A percentile compares a stretch with the other conserved stretches of the same genome.
These are phyloP conservation scores for Elongisporangium senticosum DNA, from an alignment of 352 stramenopile species.

Conservation along the genomic window DNA sequence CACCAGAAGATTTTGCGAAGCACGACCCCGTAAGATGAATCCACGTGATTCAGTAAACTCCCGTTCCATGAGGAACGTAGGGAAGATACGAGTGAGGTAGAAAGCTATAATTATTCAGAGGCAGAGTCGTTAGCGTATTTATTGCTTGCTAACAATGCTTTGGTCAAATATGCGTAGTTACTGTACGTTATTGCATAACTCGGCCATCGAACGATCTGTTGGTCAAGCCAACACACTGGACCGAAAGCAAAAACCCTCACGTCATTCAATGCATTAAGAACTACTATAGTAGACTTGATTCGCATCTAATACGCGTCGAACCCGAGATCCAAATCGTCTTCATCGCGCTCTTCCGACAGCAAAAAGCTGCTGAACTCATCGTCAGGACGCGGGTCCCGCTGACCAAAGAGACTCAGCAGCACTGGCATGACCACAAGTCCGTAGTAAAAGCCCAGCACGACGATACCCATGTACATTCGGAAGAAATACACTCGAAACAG, in stretches of 20 bases:
- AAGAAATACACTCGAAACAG: conserved; percentile 92
- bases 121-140: background rate
- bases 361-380: conserved; percentile 60
- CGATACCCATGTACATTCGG: conserved; percentile 89
- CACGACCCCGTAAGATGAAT: background rate
- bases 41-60: no score
- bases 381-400: conserved; percentile 39
- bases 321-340: conserved; percentile 18
- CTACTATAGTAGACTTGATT: background rate
- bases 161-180: background rate
- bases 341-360: conserved; percentile 58
- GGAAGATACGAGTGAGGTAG: no score
- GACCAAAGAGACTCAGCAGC: conserved; percentile 68
- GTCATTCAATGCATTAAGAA: background rate
- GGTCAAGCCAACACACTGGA: background rate
- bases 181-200: no score
- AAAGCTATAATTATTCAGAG: no score
- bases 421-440: conserved; percentile 77
- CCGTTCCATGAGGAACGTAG: no score
- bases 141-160: background rate
- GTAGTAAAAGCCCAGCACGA: conserved; percentile 83
- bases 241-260: background rate
- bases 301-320: background rate
- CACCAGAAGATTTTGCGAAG: conserved; percentile 22
- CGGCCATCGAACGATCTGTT: background rate